Evolutionary conservation across 2,329 filamentous ascomycete species (phyloP).

Genomic region (Clarireedia hainanense): DNA sequence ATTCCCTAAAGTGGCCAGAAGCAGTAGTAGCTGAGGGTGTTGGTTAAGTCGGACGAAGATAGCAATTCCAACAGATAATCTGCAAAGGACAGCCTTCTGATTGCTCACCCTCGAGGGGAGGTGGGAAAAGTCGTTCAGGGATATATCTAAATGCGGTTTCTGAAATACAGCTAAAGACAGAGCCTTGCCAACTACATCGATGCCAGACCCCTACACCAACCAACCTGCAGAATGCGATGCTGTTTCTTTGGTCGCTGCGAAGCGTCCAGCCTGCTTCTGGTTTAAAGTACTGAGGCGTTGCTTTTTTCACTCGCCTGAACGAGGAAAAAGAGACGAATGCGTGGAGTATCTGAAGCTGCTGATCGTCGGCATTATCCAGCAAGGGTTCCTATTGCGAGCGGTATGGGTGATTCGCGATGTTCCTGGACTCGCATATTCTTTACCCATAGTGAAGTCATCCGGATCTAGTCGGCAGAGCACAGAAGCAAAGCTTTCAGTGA

Average conservation of each 20-base stretch:
- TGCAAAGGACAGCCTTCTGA: neutral
- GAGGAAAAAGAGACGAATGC: too few relatives aligned
- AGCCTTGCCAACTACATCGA: neutral
- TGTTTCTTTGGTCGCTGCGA: neutral
- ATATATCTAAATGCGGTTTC: neutral
- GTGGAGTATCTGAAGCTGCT: too few relatives aligned
- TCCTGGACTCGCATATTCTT: too few relatives aligned
- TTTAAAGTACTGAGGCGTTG: too few relatives aligned
- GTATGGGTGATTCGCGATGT: too few relatives aligned
- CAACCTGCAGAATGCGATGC: neutral
- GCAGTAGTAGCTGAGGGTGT: neutral
- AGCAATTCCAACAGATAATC: slow-evolving; percentile 1
- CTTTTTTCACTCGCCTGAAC: too few relatives aligned
- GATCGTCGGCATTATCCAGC: too few relatives aligned
- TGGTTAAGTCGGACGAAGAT: neutral
- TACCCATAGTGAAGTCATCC: too few relatives aligned
- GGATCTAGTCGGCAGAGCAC: too few relatives aligned
- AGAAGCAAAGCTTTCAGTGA: neutral
- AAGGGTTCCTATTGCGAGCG: too few relatives aligned
- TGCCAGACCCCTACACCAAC: too few relatives aligned
- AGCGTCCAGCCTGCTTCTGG: too few relatives aligned
- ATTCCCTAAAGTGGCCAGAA: neutral
- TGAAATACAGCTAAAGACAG: neutral
- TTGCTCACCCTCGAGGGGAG: neutral
- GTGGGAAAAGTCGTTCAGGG: neutral